Evolutionary conservation across 805 yeast species (phyloP).

Genomic region (Hyphopichia homilentoma): DNA sequence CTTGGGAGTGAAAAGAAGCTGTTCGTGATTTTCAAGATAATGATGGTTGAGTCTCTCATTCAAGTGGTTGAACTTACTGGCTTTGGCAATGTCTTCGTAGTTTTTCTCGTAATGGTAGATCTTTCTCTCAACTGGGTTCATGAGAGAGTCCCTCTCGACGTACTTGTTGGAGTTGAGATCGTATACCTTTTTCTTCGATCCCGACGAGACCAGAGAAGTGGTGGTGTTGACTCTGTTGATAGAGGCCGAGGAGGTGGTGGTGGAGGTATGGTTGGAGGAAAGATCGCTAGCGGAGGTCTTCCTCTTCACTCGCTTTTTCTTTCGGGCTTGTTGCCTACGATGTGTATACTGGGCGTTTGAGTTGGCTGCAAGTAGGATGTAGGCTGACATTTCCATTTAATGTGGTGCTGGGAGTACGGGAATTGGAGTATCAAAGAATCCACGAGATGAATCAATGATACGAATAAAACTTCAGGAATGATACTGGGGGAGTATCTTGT

Average conservation of each 20-base stretch:
- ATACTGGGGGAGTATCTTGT: no score
- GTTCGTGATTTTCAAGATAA: constrained; percentile 3
- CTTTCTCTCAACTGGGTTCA: constrained; percentile 8
- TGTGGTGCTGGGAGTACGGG: no score
- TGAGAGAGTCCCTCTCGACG: constrained; percentile 4
- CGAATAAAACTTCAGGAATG: no score
- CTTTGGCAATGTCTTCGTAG: constrained; percentile 5
- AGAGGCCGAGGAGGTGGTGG: no score
- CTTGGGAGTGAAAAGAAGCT: constrained; percentile 7
- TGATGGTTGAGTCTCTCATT: constrained; percentile 9
- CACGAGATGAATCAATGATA: no score
- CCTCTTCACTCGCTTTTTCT: neutral
- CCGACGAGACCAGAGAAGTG: constrained; percentile 3
- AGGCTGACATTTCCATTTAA: constrained; percentile 7
- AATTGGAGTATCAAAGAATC: no score
- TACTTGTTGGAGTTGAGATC: constrained; percentile 9
- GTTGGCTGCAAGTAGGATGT: constrained; percentile 5
- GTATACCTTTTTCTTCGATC: constrained; percentile 8
- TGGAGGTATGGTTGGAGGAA: no score
- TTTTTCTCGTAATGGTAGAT: constrained; percentile 10
- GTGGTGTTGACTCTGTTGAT: neutral
- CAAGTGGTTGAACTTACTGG: constrained; percentile 4
- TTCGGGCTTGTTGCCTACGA: neutral
- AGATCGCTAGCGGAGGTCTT: neutral
- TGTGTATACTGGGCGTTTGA: neutral